Base-by-base conservation (phyloP, 371 early-diverging fungal species). In the Coemansia linderi region DNA sequence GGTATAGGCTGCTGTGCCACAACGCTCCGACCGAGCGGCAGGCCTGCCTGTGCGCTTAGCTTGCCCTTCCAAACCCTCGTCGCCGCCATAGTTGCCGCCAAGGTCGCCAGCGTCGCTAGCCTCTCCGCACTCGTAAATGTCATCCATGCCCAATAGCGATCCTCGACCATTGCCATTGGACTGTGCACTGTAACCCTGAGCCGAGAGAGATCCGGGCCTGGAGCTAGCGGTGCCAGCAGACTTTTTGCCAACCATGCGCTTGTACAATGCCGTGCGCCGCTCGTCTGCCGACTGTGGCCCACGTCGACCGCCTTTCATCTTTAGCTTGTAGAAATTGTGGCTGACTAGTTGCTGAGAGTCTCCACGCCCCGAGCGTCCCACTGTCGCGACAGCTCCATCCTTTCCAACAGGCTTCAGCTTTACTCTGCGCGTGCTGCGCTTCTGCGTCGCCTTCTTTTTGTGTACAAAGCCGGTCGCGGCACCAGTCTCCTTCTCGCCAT, bases 181-280 rank as follows among this genome's bases (percentile, higher is more conserved):
- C 3, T 24, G 50, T 24, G 0, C 6, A 15, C 19, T 22, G 7
- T 17, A 38, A 10, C 19, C n/a, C 15, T 27, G 13, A 9, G 19
- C 36, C 17, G 10, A 7, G 4, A 62, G n/a, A 22, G 41, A 13
- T 6, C 50, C 50, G 24, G 50, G 27, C 10, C 12, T 24, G 24
- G 48, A 7, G 24, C 48, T 10, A 48, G 48, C 48, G 17, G 22
- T 9, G 13, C 50, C 50, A n/a, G n/a, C n/a, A 13, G 39, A 50
- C 31, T 76, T 69, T 22, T 63, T 76, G 27, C 63, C 60, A 4
- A 76, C 33, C 70, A 73, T 75, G 38, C 73, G 66, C 50, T 70
- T 73, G 59, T 82, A 73, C 44, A 85, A 64, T 4, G 83, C 83
- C 19, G 68, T 58, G n/a, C 71, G 62, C 29, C 83, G 67, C 50